Conservation (phyloP, 1,284 basidiomycete species). For the Tetrapyrgos nigripes region DNA sequence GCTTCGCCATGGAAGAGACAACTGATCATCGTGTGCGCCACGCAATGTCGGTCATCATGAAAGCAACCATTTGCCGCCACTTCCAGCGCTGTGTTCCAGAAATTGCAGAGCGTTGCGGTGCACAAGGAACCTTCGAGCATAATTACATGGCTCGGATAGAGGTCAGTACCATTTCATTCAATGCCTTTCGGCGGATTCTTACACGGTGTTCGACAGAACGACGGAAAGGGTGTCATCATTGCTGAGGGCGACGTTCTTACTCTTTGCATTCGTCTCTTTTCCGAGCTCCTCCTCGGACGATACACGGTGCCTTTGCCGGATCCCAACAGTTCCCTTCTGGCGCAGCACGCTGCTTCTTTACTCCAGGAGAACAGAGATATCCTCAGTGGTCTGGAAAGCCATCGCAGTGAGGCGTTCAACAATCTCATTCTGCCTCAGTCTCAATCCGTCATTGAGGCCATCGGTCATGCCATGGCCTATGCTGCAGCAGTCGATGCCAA, state of each 20-base stretch:
- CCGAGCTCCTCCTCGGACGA: conserved; percentile 53
- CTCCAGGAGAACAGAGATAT: conserved; percentile 49
- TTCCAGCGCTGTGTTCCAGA: conserved; percentile 52
- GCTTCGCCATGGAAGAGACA: conserved; percentile 38
- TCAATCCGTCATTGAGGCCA: conserved; percentile 51
- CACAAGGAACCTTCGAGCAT: conserved; percentile 61
- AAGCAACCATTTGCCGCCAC: conserved; percentile 56
- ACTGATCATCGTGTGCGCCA: conserved; percentile 50
- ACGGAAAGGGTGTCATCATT: conserved; percentile 55
- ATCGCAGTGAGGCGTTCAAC: conserved; percentile 54
- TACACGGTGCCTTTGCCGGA: conserved; percentile 50
- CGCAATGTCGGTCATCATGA: conserved; percentile 55
- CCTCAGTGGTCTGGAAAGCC: conserved; percentile 42
- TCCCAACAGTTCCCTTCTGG: conserved; percentile 48
- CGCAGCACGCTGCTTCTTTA: conserved; percentile 48
- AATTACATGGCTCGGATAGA: conserved; percentile 59
- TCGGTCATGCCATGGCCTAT: conserved; percentile 60
- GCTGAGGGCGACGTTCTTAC: conserved; percentile 61
- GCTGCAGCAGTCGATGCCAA: conserved; percentile 49
- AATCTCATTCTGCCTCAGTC: conserved; percentile 56
- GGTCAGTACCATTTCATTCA: conserved; percentile 51
- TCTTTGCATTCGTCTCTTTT: conserved; percentile 59
- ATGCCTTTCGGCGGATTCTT: conserved; percentile 33
- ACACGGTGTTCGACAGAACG: conserved; percentile 43
- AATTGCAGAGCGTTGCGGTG: conserved; percentile 59